Base-by-base conservation (phyloP, 2,329 filamentous ascomycete species). In the Endoconidiophora polonica region DNA sequence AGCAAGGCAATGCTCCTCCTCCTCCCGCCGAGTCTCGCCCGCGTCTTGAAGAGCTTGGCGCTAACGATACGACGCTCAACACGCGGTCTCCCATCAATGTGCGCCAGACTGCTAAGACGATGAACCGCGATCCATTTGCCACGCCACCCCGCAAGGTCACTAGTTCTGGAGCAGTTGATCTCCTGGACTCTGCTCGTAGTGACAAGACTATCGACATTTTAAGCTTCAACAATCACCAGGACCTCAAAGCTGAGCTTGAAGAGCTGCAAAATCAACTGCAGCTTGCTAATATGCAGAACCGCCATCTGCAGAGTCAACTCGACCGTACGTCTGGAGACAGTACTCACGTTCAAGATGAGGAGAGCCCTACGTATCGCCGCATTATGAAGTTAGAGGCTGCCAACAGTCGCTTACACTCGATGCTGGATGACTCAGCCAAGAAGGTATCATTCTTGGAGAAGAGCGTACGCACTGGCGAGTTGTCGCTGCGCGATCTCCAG, bases 251-350 rank as follows among this genome's bases (percentile, higher is more conserved):
- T 3, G 88, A 96, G 59, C 72, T 95, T 10, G 90, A 96, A 62
- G 81, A 94, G 63, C 73, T 94, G 23, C 90, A 95, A 62, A 95
- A 93, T 61, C 86, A 94, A 62, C 74, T 96, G 47, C 90, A 96
- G 60, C 77, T 96, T 62, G 81, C 83, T 3, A 83, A 95, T 63
- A 94, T 96, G 86, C 85, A 93, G 58, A 95, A 94, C 64, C 80
- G 84, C 33, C 88, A 96, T 59, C 76, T 96, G 4, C 85, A 94
- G 61, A 87, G 78, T 60, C 87, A 95, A 61, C 68, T 95, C 40
- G 83, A 90, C 38, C 77, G 83, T 44, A 43, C 36, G 42, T 36
- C 44, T 3, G 49, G 45, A 5, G 44, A 46, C 12, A 33, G 29
- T 4, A 33, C n/a, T 22, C 26, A 14, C 77, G 70, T 62, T 61